Base-by-base conservation (phyloP, 495 filamentous ascomycete species). In the Xylaria venustula region DNA sequence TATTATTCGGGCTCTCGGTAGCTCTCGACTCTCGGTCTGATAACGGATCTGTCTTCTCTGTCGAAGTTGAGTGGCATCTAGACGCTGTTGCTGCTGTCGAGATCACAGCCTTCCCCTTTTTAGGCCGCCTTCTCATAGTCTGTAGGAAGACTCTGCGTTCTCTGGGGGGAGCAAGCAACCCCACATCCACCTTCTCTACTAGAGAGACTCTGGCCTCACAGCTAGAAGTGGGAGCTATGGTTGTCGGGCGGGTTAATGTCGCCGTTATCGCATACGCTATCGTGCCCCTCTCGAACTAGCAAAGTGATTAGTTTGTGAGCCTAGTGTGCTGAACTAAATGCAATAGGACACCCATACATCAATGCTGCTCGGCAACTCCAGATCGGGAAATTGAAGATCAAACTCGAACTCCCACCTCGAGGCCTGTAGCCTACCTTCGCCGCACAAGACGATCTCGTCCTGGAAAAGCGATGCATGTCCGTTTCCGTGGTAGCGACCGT, bases 391-490 rank as follows among this genome's bases (percentile, higher is more conserved):
- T 32, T 88, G 79, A 69, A 97, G 83, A 69, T 96, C 91, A 60
- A 97, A 98, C 47, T 90, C 87, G 73, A 98, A 98, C 67, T 94
- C 89, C 70, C 96, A 98, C 50, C 89, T 81, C 12, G 92, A 90
- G 52, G 90, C 83, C 55, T 91, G 89, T 26, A 98, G 80, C 64
- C 89, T 85, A 4, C 94, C 93, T 58, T 97, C 93, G 22, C 92
- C 93, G 68, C 92, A 97, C 37, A 98, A 81, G 15, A 93, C 87
- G 58, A 88, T 80, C 70, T 98, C 92, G 68, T 98, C 92, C 73
- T 93, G 89, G 66, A 97, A 98, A 42, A 98, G 75, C 7, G 88
- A 91, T 11, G 88, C 88, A 67, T 91, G 83, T 23, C 93, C 92
- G 78, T 93, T 90, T 32, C 88, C 89, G 70, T 87, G 82, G 67